Evolutionary conservation across 192 early-diverging fungal species (phyloP).

Genomic region (Physocladia obscura): DNA sequence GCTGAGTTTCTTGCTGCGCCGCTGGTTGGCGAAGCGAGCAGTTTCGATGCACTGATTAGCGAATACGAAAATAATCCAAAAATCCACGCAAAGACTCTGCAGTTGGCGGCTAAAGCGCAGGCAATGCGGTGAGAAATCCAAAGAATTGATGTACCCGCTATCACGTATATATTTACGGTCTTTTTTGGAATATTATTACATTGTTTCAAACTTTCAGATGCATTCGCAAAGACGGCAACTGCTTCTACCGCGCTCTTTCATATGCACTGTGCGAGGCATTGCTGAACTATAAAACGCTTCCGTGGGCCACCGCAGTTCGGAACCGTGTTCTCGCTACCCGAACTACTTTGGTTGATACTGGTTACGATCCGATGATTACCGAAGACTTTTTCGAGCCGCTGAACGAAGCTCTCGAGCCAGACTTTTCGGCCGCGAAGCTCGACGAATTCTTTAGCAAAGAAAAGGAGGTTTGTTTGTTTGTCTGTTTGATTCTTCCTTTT

Average conservation of each 20-base stretch:
- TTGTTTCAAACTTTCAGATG: constrained; percentile 18
- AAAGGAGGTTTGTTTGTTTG: background rate
- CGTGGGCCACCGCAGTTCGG: constrained; percentile 27
- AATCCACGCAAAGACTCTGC: background rate
- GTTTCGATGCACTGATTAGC: constrained; percentile 33
- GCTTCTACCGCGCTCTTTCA: constrained; percentile 57
- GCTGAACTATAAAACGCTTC: background rate
- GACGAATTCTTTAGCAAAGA: constrained; percentile 40
- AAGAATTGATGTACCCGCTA: too few relatives aligned
- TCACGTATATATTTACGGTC: too few relatives aligned
- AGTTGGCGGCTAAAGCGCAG: background rate
- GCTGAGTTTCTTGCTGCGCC: constrained; percentile 36
- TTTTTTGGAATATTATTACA: background rate
- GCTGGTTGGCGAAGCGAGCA: constrained; percentile 31
- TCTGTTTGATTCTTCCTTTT: too few relatives aligned
- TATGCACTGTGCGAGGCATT: constrained; percentile 47
- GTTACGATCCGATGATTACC: constrained; percentile 49
- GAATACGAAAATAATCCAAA: constrained; percentile 13
- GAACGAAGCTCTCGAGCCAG: constrained; percentile 28
- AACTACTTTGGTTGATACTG: constrained; percentile 25
- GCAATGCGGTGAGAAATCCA: constrained; percentile 1
- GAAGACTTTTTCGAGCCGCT: constrained; percentile 54
- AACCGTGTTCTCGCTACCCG: constrained; percentile 16
- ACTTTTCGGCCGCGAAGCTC: constrained; percentile 18
- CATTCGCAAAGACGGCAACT: constrained; percentile 54